Conservation (phyloP, 441 rosid genomes). For the Metrosideros polymorpha region DNA sequence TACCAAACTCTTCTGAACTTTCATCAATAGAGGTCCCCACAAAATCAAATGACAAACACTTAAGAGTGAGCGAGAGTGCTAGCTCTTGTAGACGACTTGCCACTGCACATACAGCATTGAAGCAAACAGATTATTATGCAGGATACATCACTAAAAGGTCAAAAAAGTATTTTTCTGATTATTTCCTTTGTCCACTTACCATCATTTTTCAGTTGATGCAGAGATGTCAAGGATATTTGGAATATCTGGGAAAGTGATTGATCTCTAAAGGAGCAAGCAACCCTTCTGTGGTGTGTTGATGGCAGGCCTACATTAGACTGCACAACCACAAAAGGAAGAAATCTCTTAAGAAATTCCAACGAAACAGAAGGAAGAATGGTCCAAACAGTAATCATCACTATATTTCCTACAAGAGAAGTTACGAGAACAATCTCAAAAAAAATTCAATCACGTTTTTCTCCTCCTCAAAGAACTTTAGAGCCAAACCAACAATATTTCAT, state of each 20-base stretch:
- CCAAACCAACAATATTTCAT: background rate
- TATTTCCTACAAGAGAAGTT: background rate
- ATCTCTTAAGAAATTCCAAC: background rate
- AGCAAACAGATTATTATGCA: background rate
- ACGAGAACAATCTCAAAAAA: background rate
- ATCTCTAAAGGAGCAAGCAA: constrained; percentile 91
- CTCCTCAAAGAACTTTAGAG: background rate
- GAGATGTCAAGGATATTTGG: constrained; percentile 87
- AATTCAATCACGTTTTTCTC: background rate
- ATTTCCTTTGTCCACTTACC: constrained; percentile 38
- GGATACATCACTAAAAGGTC: background rate
- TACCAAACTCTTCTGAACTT: constrained; percentile 98
- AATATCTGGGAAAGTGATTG: constrained; percentile 90
- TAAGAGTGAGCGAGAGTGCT: constrained; percentile 90
- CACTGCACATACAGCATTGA: constrained; percentile 28
- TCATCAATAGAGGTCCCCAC: constrained; percentile 97
- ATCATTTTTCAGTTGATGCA: constrained; percentile 82
- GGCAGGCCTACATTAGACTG: constrained; percentile 85
- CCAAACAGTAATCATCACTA: background rate
- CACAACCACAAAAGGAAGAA: background rate
- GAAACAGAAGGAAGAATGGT: background rate
- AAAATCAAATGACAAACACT: constrained; percentile 96
- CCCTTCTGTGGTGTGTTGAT: constrained; percentile 87
- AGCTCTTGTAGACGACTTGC: constrained; percentile 78
- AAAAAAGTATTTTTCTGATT: background rate